Percentiles rank a stretch among this genome's conserved stretches.
phyloP scores from a whole-genome alignment of 495 filamentous ascomycete genomes.

The Xylaria palmicola region DNA sequence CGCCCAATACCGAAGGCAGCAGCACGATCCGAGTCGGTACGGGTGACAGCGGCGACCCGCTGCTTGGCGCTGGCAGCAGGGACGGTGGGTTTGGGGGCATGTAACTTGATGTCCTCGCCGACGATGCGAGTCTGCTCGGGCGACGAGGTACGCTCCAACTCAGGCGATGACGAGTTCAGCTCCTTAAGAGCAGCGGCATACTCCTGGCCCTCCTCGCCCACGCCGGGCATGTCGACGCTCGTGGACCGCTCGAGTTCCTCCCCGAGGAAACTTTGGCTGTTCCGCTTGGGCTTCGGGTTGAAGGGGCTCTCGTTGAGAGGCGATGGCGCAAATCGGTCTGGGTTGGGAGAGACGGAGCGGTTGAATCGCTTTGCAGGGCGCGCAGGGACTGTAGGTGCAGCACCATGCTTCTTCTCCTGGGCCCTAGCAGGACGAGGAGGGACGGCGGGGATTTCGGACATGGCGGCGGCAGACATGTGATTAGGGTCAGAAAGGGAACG shows the following conservation, averaged over 20 bases:
- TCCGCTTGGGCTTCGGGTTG: conserved; percentile 30
- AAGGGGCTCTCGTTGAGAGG: conserved; percentile 69
- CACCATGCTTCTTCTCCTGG: conserved; percentile 37
- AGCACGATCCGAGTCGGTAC: conserved; percentile 82
- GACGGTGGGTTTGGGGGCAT: conserved; percentile 87
- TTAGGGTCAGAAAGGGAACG: neutral
- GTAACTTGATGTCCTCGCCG: conserved; percentile 76
- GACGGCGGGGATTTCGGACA: conserved; percentile 57
- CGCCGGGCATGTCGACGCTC: conserved; percentile 76
- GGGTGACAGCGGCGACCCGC: conserved; percentile 76
- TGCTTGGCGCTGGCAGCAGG: conserved; percentile 75
- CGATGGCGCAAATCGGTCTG: conserved; percentile 77
- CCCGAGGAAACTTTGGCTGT: conserved; percentile 43
- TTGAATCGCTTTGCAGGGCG: conserved; percentile 67
- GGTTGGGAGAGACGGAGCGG: conserved; percentile 74
- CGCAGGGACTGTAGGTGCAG: conserved; percentile 62
- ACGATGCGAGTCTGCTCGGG: conserved; percentile 75
- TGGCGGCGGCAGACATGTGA: conserved; percentile 45
- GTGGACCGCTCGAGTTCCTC: conserved; percentile 61
- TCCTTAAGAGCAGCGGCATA: conserved; percentile 65
- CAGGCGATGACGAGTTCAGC: conserved; percentile 28
- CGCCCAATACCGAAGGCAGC: conserved; percentile 79
- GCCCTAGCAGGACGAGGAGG: conserved; percentile 62
- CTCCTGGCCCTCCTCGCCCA: conserved; percentile 88
- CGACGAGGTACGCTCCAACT: conserved; percentile 34